These are phyloP conservation scores for Hygrophila difformis DNA, from an alignment of 257 asterid genomes.

Conservation along the genomic window DNA sequence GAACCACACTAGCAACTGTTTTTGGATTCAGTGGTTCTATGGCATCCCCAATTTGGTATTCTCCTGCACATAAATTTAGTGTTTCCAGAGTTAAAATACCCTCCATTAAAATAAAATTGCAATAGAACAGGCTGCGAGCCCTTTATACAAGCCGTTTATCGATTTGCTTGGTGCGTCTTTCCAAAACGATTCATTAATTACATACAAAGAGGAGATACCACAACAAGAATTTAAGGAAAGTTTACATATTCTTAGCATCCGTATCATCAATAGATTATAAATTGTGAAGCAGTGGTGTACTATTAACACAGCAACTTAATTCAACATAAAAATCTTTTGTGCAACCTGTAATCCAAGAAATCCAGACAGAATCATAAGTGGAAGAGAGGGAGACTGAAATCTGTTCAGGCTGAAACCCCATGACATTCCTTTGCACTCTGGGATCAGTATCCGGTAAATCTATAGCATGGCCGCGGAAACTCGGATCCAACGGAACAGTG, in stretches of 20 bases:
- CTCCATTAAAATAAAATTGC: too few relatives aligned
- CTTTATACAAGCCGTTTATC: too few relatives aligned
- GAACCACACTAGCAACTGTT: conserved; percentile 53
- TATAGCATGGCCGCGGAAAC: conserved; percentile 66
- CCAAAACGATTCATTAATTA: too few relatives aligned
- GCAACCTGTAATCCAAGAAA: conserved; percentile 92
- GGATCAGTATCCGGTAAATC: conserved; percentile 86
- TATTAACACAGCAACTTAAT: too few relatives aligned
- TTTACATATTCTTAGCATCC: too few relatives aligned
- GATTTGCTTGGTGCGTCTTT: too few relatives aligned
- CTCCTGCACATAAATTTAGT: conserved; percentile 63
- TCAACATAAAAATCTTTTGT: background rate
- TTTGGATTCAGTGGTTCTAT: conserved; percentile 56
- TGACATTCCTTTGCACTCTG: conserved; percentile 56
- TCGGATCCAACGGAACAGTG: conserved; percentile 55
- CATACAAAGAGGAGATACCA: too few relatives aligned
- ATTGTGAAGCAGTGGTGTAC: too few relatives aligned
- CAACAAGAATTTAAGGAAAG: too few relatives aligned
- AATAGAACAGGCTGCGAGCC: too few relatives aligned
- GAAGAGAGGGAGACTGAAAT: conserved; percentile 80
- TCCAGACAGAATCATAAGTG: conserved; percentile 64
- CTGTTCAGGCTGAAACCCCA: conserved; percentile 79
- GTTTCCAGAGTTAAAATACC: too few relatives aligned
- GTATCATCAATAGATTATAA: too few relatives aligned
- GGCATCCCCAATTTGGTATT: conserved; percentile 61